Evolutionary conservation across 2,329 filamentous ascomycete genomes (phyloP), one percentile per base, ranked within the genome.

Genomic region (Aaosphaeria pasadenensis): DNA sequence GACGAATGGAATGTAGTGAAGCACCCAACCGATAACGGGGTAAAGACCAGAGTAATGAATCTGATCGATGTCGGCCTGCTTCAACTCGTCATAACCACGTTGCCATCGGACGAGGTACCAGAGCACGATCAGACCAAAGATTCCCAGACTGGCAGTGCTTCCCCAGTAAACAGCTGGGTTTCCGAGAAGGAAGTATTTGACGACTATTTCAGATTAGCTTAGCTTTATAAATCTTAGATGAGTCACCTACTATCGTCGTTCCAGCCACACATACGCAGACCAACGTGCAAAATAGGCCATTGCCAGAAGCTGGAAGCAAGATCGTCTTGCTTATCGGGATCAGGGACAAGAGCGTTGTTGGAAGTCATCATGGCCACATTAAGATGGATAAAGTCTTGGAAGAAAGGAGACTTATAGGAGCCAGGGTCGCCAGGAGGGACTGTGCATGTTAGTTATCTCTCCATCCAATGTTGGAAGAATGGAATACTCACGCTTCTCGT

Each of bases 331-430:
- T 99, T 99, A 71, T 99, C 94, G 4, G 94, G 92, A 65, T 99
- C 94, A 4, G 94, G 94, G 17, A 99, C 90, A 41, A 99, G 84
- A 28, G 94, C 94, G 67, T 99, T 99, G 81, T 99, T 99, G 36
- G 94, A 97, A 4, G 94, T 99, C 92, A 97, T 96, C 94, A 99
- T 99, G 54, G 94, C 94, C 53, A 99, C 94, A 69, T 99, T 99
- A 52, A 97, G 78, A 71, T 99, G 94, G 55, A 99, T 86, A 64
- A 99, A 99, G 72, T 99, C 94, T 68, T 95, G 91, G 66, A 96
- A 79, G 80, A 99, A 99, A 2, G 95, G 94, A 33, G 92, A 97
- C 76, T 89, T 95, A 78, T 96, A 99, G 48, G 89, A 86, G 62
- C 88, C 89, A 46, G 94, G 89, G 71, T 96, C 88, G 60, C 88